Base-by-base conservation (phyloP, 371 early-diverging fungal genomes). In the Circinella umbellata region DNA sequence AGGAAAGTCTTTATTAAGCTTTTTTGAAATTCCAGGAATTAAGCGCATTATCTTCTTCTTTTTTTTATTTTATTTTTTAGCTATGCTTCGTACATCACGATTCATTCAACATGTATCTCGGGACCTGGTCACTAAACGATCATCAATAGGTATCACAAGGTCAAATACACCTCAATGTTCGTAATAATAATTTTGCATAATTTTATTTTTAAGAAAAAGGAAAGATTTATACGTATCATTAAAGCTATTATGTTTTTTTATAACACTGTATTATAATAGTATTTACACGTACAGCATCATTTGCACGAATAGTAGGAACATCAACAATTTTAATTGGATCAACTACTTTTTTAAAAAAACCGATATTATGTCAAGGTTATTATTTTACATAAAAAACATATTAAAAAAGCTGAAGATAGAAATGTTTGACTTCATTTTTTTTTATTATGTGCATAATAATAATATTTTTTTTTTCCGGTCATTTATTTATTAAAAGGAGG, bases 61-160 rank as follows among this genome's bases (percentile, higher is more conserved):
- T 3, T 4, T n/a, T 51, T 17, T 27, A 27, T 2, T 27, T 27
- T 27, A 1, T 1, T 27, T 27, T 27, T 27, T 57, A 10, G 4
- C 57, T 27, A 57, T 57, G 57, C 57, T 57, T 14, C 27, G 57
- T 27, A 57, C 57, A 10, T 27, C 57, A 57, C 57, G 57, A 57
- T 3, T 57, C 20, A 6, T 57, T 57, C 57, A 57, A 14, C 57
- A 34, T 57, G 27, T n/a, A 27, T 57, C 57, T 27, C 57, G 57
- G 57, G 57, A 57, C 34, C n/a, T 57, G 57, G 27, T 57, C 57
- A 57, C 14, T 6, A 57, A 57, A 34, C 57, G 57, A 57, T 57
- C 57, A 57, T 57, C 34, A 18, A 57, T 57, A 18, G 27, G 7
- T 57, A 27, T 57, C 57, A 57, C 57, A 27, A 57, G 57, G 6